Percentiles rank a stretch among this genome's conserved stretches.
Evolutionary conservation across 108 stramenopile species (phyloP).

Genomic region (Aurantiochytrium sp.): DNA sequence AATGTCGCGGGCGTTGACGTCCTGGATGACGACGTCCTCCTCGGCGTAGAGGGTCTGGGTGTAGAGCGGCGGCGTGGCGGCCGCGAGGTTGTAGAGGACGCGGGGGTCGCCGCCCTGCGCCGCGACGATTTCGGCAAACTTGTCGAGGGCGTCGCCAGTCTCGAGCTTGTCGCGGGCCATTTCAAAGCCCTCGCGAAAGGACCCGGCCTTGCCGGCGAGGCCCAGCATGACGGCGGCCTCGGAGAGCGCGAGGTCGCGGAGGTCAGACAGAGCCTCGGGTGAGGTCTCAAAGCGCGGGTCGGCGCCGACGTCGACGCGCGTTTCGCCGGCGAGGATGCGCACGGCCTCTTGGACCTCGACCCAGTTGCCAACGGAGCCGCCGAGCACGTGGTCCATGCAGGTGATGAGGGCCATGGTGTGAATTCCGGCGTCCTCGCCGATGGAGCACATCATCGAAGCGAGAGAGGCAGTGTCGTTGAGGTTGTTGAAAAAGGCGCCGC

Average conservation of each 20-base stretch:
- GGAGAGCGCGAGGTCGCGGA: slow-evolving; percentile 60
- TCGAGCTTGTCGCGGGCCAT: slow-evolving; percentile 53
- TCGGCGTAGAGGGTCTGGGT: slow-evolving; percentile 37
- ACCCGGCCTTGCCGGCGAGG: slow-evolving; percentile 48
- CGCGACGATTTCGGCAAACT: slow-evolving; percentile 66
- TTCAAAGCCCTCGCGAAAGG: slow-evolving; percentile 49
- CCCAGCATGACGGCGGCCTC: slow-evolving; percentile 72
- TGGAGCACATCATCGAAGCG: slow-evolving; percentile 64
- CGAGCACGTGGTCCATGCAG: slow-evolving; percentile 69
- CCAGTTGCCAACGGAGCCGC: slow-evolving; percentile 73
- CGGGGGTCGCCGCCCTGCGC: slow-evolving; percentile 70
- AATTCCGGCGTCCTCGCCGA: slow-evolving; percentile 67
- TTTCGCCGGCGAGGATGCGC: slow-evolving; percentile 54
- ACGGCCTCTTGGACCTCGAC: slow-evolving; percentile 73
- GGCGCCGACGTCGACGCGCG: slow-evolving; percentile 25
- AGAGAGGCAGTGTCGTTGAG: slow-evolving; percentile 59
- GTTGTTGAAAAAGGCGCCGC: slow-evolving; percentile 56
- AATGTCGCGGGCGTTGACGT: slow-evolving; percentile 59
- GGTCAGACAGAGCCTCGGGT: slow-evolving; percentile 37
- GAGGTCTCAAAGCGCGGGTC: neutral
- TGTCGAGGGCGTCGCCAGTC: slow-evolving; percentile 61
- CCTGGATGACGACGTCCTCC: slow-evolving; percentile 47
- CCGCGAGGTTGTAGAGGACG: slow-evolving; percentile 38
- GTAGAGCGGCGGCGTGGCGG: slow-evolving; percentile 46
- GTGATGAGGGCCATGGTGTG: slow-evolving; percentile 69